Evolutionary conservation across 140 eudicot species (phyloP).

Genomic region (Erigeron philadelphicus): DNA sequence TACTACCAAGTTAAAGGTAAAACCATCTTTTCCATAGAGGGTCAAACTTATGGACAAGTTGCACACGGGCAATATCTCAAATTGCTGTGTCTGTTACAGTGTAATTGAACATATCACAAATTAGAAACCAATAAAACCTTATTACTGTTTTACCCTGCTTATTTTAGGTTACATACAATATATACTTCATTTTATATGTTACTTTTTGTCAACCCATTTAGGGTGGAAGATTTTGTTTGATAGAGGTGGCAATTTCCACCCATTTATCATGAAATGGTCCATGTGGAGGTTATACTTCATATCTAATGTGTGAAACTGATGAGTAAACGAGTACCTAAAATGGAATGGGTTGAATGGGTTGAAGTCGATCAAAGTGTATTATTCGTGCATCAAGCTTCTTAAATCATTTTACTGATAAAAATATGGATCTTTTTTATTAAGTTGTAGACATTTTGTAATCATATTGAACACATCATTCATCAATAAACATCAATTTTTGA

Average conservation of each 20-base stretch:
- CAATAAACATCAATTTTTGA: too few relatives aligned
- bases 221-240: background rate
- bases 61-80: background rate
- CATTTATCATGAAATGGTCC: too few relatives aligned
- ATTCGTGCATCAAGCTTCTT: too few relatives aligned
- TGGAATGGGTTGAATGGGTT: too few relatives aligned
- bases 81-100: background rate
- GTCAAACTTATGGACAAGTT: background rate
- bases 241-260: too few relatives aligned
- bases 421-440: background rate
- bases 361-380: too few relatives aligned
- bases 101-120: background rate
- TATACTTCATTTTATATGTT: background rate
- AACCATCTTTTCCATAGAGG: constrained; percentile 2
- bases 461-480: too few relatives aligned
- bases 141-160: background rate
- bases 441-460: background rate
- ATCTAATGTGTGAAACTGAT: too few relatives aligned
- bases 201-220: background rate
- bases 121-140: background rate
- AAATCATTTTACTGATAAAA: background rate
- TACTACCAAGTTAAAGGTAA: constrained; percentile 77
- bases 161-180: background rate
- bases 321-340: too few relatives aligned
- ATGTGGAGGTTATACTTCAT: too few relatives aligned